A percentile compares a stretch with the other conserved stretches of the same genome.
phyloP scores from a whole-genome alignment of 129 eudicot species.

The Deinandra increscens region DNA sequence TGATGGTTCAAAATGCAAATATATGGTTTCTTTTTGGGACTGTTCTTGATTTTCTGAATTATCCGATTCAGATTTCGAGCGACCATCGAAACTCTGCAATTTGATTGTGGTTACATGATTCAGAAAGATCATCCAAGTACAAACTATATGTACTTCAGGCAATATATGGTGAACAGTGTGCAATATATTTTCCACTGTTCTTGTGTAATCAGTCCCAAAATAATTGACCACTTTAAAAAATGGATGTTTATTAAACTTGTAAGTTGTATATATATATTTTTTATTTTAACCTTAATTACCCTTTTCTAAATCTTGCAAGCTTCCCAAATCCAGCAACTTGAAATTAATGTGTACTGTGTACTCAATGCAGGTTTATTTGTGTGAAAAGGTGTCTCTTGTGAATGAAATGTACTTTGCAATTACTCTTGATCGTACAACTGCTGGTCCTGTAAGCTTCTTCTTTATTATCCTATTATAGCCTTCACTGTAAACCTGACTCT shows the following conservation, averaged over 20 bases:
- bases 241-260: background rate
- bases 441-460: slow-evolving; percentile 83
- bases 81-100: too few species aligned
- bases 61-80: too few species aligned
- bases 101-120: too few species aligned
- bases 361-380: slow-evolving; percentile 74
- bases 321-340: slow-evolving; percentile 9
- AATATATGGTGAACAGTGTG: background rate
- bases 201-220: background rate
- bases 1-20: too few species aligned
- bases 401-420: slow-evolving; percentile 99
- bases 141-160: too few species aligned
- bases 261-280: background rate
- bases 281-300: background rate
- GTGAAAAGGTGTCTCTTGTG: slow-evolving; percentile 83
- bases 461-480: background rate
- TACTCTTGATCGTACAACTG: slow-evolving; percentile 89
- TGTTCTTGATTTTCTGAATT: too few species aligned
- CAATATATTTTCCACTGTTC: background rate
- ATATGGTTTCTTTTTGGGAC: too few species aligned
- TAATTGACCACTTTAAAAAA: background rate
- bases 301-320: background rate
- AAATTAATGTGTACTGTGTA: background rate
- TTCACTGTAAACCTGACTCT: background rate
- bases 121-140: too few species aligned